Conservation (phyloP, 768 basidiomycete genomes). For the Cystobasidium tubakii region DNA sequence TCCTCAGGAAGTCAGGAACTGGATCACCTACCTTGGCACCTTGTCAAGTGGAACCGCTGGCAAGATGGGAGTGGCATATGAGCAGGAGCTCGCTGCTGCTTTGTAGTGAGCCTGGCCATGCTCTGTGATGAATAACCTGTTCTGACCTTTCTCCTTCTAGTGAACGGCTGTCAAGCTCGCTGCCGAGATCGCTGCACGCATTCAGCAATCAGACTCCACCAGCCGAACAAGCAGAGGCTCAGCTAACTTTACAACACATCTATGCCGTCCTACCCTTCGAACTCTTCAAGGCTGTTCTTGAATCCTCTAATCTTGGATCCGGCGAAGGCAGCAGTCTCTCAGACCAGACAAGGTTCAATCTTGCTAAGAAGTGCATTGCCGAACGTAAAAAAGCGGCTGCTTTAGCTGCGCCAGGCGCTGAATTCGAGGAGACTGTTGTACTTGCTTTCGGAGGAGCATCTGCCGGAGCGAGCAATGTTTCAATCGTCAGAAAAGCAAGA, state of each 20-base stretch:
- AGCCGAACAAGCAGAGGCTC: slow-evolving; percentile 24
- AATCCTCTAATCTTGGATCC: slow-evolving; percentile 17
- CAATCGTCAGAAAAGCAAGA: slow-evolving; percentile 29
- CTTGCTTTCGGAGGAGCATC: slow-evolving; percentile 33
- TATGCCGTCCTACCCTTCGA: slow-evolving; percentile 36
- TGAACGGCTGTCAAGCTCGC: background rate
- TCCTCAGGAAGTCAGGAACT: slow-evolving; percentile 22
- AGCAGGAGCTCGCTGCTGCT: background rate
- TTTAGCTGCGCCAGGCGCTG: slow-evolving; percentile 1
- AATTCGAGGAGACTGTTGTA: slow-evolving; percentile 33
- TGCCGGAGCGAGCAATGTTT: slow-evolving; percentile 32
- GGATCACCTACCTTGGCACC: slow-evolving; percentile 24
- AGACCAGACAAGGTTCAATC: slow-evolving; percentile 30
- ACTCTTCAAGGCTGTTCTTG: slow-evolving; percentile 36
- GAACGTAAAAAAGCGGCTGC: slow-evolving; percentile 32
- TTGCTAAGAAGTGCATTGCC: slow-evolving; percentile 37
- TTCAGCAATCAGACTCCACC: slow-evolving; percentile 2
- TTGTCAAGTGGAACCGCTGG: background rate
- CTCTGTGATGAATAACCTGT: too few relatives aligned
- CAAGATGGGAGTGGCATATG: background rate
- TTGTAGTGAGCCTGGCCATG: background rate
- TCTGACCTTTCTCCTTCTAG: background rate
- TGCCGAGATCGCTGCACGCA: slow-evolving; percentile 15
- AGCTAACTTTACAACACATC: slow-evolving; percentile 28
- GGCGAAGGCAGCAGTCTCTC: slow-evolving; percentile 3